Conservation (phyloP, 441 rosid genomes). For the Omphalea diandra region DNA sequence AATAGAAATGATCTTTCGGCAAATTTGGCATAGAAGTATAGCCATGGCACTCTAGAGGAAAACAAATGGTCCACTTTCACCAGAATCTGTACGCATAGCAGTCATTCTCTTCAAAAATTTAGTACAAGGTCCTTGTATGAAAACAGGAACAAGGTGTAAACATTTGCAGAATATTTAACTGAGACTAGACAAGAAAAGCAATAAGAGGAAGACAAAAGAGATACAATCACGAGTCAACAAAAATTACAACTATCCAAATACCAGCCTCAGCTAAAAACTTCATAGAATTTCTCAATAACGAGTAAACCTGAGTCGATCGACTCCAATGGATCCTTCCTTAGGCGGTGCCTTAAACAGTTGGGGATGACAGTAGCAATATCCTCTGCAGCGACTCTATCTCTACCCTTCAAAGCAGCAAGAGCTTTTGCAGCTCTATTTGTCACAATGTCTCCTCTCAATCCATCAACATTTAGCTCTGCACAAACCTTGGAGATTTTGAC, state of each 20-base stretch:
- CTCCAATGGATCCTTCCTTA: constrained; percentile 93
- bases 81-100: constrained; percentile 17
- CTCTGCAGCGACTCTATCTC: constrained; percentile 71
- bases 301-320: constrained; percentile 91
- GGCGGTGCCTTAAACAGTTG: constrained; percentile 89
- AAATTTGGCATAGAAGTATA: not conserved
- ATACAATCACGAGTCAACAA: not conserved
- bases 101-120: constrained; percentile 19
- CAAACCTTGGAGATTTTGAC: constrained; percentile 95
- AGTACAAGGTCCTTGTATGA: constrained; percentile 21
- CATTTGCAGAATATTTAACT: constrained; percentile 15
- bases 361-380: constrained; percentile 94
- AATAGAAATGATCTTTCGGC: not conserved
- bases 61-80: not conserved
- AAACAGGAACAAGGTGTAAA: constrained; percentile 4
- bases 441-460: constrained; percentile 91
- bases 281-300: constrained; percentile 83
- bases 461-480: constrained; percentile 85
- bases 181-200: constrained; percentile 6
- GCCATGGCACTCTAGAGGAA: not conserved
- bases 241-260: constrained; percentile 16
- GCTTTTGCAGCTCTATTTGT: constrained; percentile 95
- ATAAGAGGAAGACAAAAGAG: constrained; percentile 13
- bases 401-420: constrained; percentile 78
- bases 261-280: constrained; percentile 56